Evolutionary conservation across 306 rosid species (phyloP).

Genomic region (Benincasa hispida): DNA sequence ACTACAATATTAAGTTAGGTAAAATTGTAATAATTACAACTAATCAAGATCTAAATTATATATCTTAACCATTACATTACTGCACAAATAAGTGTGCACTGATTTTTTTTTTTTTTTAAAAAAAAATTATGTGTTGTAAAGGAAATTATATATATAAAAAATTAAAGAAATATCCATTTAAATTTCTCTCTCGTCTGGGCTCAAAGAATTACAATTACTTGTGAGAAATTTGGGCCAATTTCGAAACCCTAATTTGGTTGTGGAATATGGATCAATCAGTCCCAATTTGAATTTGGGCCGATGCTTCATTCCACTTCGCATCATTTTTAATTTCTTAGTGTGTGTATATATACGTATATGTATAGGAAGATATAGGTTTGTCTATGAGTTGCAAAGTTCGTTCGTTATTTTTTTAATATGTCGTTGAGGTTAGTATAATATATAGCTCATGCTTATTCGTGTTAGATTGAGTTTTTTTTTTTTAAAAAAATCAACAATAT

Average conservation of each 20-base stretch:
- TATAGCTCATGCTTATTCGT: too few relatives aligned
- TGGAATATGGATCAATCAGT: background rate
- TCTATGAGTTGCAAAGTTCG: background rate
- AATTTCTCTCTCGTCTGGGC: background rate
- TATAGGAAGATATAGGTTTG: slow-evolving; percentile 4
- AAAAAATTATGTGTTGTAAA: too few relatives aligned
- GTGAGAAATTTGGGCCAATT: too few relatives aligned
- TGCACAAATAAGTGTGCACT: background rate
- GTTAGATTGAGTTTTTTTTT: too few relatives aligned
- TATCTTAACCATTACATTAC: background rate
- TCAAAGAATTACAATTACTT: background rate
- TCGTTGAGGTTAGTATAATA: too few relatives aligned
- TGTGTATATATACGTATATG: background rate
- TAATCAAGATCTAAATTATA: background rate
- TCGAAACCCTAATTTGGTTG: background rate
- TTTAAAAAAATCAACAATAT: too few relatives aligned
- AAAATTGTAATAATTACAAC: background rate
- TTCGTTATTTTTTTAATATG: too few relatives aligned
- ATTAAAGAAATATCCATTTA: background rate
- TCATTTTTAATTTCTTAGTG: background rate
- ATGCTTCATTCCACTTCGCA: background rate
- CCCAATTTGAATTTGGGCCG: background rate
- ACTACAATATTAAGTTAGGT: background rate
- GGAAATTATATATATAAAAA: too few relatives aligned
- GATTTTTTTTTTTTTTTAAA: too few relatives aligned